Conservation (phyloP, 1,139 yeast species). For the Debaryomycetaceae sp. region DNA sequence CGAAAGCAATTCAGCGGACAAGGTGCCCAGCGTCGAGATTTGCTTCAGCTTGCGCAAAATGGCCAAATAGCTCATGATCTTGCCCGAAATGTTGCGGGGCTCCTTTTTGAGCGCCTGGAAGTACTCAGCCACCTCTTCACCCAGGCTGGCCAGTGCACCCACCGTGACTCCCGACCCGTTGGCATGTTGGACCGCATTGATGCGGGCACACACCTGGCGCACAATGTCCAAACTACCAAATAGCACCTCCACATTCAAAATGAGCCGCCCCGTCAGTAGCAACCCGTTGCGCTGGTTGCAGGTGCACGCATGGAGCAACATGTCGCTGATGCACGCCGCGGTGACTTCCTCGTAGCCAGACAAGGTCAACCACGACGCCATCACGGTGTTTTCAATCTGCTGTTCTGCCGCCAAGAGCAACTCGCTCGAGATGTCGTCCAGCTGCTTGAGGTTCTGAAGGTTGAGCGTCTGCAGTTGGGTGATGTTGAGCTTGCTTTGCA, state of each 20-base stretch:
- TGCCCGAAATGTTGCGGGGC: slow-evolving; percentile 84
- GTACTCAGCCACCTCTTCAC: slow-evolving; percentile 13
- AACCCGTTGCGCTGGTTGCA: slow-evolving; percentile 72
- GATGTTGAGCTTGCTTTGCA: slow-evolving; percentile 29
- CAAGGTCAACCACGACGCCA: slow-evolving; percentile 82
- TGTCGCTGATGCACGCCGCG: slow-evolving; percentile 86
- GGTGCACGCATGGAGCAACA: slow-evolving; percentile 81
- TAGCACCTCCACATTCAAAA: slow-evolving; percentile 69
- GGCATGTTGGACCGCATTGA: neutral
- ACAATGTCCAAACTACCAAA: slow-evolving; percentile 72
- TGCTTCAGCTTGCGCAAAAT: slow-evolving; percentile 57
- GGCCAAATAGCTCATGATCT: slow-evolving; percentile 72
- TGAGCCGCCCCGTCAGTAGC: slow-evolving; percentile 67
- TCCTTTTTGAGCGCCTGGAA: slow-evolving; percentile 53
- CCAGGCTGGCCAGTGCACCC: slow-evolving; percentile 9
- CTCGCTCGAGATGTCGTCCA: slow-evolving; percentile 37
- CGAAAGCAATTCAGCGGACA: slow-evolving; percentile 56
- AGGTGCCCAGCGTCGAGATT: slow-evolving; percentile 53
- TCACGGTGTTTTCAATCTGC: slow-evolving; percentile 62
- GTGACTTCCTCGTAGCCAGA: slow-evolving; percentile 91
- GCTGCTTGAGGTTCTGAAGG: slow-evolving; percentile 10
- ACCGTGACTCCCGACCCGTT: slow-evolving; percentile 1
- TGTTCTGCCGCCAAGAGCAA: slow-evolving; percentile 58
- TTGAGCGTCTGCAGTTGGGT: slow-evolving; percentile 7
- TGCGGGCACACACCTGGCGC: slow-evolving; percentile 24